Evolutionary conservation across 306 rosid species (phyloP), one percentile per base, ranked within the genome.

Genomic region (Prunus davidiana): DNA sequence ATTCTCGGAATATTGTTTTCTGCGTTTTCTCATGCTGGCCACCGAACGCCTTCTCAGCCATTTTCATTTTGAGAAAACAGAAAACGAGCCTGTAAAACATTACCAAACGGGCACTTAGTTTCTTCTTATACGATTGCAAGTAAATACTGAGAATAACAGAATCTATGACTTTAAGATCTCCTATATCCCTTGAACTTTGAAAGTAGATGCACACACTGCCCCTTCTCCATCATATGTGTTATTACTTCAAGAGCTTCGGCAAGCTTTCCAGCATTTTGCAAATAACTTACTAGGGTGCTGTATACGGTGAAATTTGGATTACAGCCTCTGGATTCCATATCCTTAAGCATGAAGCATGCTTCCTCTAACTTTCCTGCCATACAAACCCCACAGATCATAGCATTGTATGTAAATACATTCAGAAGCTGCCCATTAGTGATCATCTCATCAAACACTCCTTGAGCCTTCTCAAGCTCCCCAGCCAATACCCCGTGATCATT

Each of bases 391-490:
- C 86, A 89, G 78, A 93, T 96, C 73, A 93, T 80, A 67, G 99
- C 88, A 82, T 92, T 96, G 87, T 93, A 96, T 58, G 99, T 91
- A 76, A 80, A 96, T 69, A 91, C 98, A 75, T 91, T 93, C 5
- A 97, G 99, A 72, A 91, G 81, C 76, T 84, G 93, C 73, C 94
- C 90, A 68, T 84, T 76, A 43, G 74, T 69, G 78, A 93, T 81
- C 97, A 93, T 96, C 86, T 87, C 97, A 75, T 82, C 85, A 73
- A 89, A 91, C 86, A 88, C 80, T 79, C 58, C 87, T 70, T 69
- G 89, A 63, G 97, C 97, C 73, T 86, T 89, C 83, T 89, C 96
- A 75, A 89, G 85, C 87, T 93, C 88, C 82, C 85, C 89, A 25
- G 91, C 93, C 79, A 6, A 83, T 87, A 91, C 62, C 90, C 97